Percentiles rank a stretch among this genome's conserved stretches.
Evolutionary conservation across 2,329 filamentous ascomycete species (phyloP).

Genomic region (Neonectria ditissima): DNA sequence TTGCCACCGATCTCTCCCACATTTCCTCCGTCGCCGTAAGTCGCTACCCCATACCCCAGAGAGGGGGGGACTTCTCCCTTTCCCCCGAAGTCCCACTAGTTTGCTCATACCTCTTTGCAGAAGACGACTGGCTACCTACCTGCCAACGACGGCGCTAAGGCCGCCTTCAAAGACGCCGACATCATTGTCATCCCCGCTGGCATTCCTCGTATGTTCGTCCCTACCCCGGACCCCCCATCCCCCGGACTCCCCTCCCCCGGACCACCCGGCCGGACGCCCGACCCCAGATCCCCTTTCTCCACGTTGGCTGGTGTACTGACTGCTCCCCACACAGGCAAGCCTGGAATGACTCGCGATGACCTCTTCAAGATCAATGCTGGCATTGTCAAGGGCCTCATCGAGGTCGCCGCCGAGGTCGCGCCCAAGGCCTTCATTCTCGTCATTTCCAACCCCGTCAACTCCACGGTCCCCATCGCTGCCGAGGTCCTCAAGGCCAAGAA

Average conservation of each 20-base stretch:
- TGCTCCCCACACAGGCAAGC: constrained; percentile 77
- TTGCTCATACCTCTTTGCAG: constrained; percentile 60
- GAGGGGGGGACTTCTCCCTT: constrained; percentile 35
- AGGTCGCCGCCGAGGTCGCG: constrained; percentile 86
- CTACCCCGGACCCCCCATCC: constrained; percentile 29
- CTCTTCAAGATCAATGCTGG: constrained; percentile 99
- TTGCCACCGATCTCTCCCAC: constrained; percentile 95
- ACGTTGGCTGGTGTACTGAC: constrained; percentile 31
- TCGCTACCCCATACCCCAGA: constrained; percentile 35
- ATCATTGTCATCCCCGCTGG: constrained; percentile 97
- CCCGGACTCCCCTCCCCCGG: constrained; percentile 37
- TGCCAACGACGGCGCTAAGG: constrained; percentile 84
- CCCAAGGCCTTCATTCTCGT: constrained; percentile 96
- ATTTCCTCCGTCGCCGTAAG: constrained; percentile 88
- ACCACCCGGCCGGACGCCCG: constrained; percentile 35
- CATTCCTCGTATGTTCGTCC: constrained; percentile 82
- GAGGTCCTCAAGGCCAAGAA: constrained; percentile 95
- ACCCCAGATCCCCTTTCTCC: constrained; percentile 32
- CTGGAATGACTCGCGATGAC: constrained; percentile 98
- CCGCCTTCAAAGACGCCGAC: constrained; percentile 91
- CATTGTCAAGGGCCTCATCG: constrained; percentile 94
- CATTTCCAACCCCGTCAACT: constrained; percentile 99
- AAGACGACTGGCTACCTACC: constrained; percentile 91
- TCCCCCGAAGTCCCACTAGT: constrained; percentile 36
- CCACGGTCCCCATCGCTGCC: constrained; percentile 95